Conservation (phyloP, 495 filamentous ascomycete genomes). For the Neohortaea acidophila region DNA sequence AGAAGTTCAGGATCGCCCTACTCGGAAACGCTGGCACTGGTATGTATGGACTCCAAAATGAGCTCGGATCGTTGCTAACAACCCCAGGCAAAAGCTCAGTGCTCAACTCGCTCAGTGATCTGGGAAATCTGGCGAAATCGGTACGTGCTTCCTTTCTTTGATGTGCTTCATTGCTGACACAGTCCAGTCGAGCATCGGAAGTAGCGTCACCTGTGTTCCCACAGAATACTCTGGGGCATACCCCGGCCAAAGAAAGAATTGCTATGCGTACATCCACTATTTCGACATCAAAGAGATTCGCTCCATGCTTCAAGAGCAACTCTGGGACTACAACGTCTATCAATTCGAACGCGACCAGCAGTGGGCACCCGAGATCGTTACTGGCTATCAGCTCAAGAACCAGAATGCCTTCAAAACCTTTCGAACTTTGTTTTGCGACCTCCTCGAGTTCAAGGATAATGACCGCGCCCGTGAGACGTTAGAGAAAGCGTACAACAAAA, state of each 20-base stretch:
- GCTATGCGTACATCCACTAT: constrained; percentile 7
- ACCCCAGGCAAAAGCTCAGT: constrained; percentile 7
- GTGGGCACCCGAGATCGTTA: neutral
- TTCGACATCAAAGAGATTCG: constrained; percentile 1
- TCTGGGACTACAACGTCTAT: constrained; percentile 1
- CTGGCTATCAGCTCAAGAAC: neutral
- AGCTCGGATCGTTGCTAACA: neutral
- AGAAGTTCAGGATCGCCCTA: constrained; percentile 6
- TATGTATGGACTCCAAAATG: neutral
- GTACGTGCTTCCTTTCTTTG: constrained; percentile 1
- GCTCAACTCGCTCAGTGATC: constrained; percentile 7
- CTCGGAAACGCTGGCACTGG: constrained; percentile 8
- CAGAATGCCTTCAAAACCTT: neutral
- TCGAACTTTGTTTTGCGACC: constrained; percentile 1
- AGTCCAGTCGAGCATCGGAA: constrained; percentile 1
- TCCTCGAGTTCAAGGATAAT: constrained; percentile 1
- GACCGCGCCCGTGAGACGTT: no score
- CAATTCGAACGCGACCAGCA: neutral
- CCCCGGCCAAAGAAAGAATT: constrained; percentile 2
- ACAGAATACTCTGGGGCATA: constrained; percentile 3
- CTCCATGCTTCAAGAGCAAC: neutral
- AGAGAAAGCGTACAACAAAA: neutral
- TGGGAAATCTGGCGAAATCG: constrained; percentile 8
- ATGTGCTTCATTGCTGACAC: constrained; percentile 1
- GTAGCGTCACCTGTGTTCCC: constrained; percentile 7